Evolutionary conservation across 208 protist species (phyloP), one percentile per base, ranked within the genome.

Genomic region (Herpetomonas tarakana): DNA sequence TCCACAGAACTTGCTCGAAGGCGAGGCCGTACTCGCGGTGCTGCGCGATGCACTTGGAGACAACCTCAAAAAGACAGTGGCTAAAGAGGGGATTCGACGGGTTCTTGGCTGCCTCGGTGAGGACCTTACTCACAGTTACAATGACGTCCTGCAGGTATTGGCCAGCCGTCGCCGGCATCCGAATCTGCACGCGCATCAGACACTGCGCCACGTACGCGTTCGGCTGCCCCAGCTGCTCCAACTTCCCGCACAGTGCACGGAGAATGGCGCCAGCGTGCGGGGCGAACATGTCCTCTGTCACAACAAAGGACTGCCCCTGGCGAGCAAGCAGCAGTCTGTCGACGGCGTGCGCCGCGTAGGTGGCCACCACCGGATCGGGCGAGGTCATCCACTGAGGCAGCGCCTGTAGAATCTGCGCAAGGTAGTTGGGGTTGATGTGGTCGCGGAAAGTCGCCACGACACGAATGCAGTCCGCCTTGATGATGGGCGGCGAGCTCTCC

Each of bases 1-100:
- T 70, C 77, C 97, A 97, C 26, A 99, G 67, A 7, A 66, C 46
- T 19, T 59, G 54, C 70, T 99, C 96, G 62, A 98, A 83, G 26
- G 58, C 74, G 3, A 59, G 24, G 3, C 75, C 65, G 38, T 79
- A 62, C 21, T 71, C 31, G 11, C 79, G 80, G 27, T 71, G 62
- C 14, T 84, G 47, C 28, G 85, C 88, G 35, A 98, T 88, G 38
- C 96, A 87, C 31, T 83, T 81, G 21, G 96, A 97, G 62, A 98
- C 68, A 14, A 91, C 77, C 62, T 99, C 98, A 53, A 99, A 99
- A 53, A 99, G 79, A 62, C 90, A 98, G 61, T 99, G 94, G 64
- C 97, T 98, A 77, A 97, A 99, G 27, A 86, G 52, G 9, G 97
- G 95, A 62, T 98, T 98, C 18, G 70, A 81, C 30, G 96, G 94